A percentile compares a stretch with the other conserved stretches of the same genome.
Conservation (phyloP, 768 basidiomycete species). For the Lentinula guzmanii region DNA sequence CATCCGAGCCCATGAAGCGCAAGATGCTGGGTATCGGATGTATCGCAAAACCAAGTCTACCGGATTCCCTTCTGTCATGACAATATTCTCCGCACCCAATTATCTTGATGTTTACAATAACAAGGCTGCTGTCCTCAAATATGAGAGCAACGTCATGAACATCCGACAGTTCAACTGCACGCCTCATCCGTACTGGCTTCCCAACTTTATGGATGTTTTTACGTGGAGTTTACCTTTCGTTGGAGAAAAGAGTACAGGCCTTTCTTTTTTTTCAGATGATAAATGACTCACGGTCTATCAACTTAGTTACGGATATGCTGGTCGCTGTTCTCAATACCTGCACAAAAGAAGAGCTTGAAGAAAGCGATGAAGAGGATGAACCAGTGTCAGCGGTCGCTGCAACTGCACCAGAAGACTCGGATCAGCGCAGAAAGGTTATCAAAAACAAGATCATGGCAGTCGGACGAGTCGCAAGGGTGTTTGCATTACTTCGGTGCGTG, state of each 20-base stretch:
- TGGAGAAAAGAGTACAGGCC: conserved; percentile 84
- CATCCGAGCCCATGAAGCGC: conserved; percentile 97
- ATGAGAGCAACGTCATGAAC: conserved; percentile 98
- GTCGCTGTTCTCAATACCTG: conserved; percentile 95
- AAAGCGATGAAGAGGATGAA: conserved; percentile 55
- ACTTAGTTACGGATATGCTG: conserved; percentile 95
- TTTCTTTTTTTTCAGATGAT: neutral
- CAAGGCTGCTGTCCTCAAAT: conserved; percentile 98
- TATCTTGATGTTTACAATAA: conserved; percentile 99
- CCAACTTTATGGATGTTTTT: conserved; percentile 99
- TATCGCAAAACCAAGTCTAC: conserved; percentile 98
- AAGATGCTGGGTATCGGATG: conserved; percentile 99
- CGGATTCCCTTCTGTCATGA: conserved; percentile 99
- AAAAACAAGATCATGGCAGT: conserved; percentile 99
- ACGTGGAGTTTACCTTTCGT: conserved; percentile 99
- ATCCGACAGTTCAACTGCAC: conserved; percentile 97
- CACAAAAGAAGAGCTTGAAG: conserved; percentile 93
- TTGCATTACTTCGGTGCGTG: conserved; percentile 86
- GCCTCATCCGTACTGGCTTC: conserved; percentile 95
- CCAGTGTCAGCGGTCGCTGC: conserved; percentile 34
- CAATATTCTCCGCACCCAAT: conserved; percentile 98
- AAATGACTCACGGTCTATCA: neutral
- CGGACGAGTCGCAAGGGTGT: conserved; percentile 93
- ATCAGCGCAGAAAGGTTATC: conserved; percentile 84
- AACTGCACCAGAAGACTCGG: conserved; percentile 35